phyloP scores from a whole-genome alignment of 148 eudicot genomes.

The Linanthus parryae region DNA sequence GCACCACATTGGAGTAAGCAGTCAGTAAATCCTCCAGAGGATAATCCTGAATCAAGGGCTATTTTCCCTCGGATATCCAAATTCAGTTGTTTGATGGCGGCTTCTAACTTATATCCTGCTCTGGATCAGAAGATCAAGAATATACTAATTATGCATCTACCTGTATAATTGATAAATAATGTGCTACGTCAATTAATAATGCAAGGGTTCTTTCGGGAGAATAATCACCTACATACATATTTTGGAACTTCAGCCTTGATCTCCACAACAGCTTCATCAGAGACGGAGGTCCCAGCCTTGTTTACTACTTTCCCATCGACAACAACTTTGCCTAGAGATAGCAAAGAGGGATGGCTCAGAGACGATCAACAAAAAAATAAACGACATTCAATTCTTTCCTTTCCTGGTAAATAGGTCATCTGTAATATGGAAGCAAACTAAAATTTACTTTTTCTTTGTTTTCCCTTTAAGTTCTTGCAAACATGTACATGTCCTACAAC shows the following conservation, averaged over 20 bases:
- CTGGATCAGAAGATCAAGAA: conserved; percentile 36
- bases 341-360: not conserved
- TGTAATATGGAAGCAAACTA: no score
- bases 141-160: not conserved
- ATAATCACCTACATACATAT: conserved; percentile 99
- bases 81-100: conserved; percentile 84
- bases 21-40: conserved; percentile 98
- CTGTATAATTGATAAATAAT: not conserved
- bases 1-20: conserved; percentile 97
- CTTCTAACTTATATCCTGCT: conserved; percentile 96
- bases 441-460: no score
- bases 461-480: no score
- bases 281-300: conserved; percentile 84
- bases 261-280: conserved; percentile 88
- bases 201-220: conserved; percentile 19
- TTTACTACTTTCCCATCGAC: conserved; percentile 80
- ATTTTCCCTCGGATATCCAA: conserved; percentile 82
- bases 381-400: no score
- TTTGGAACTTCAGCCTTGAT: conserved; percentile 92
- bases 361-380: no score
- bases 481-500: no score
- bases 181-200: not conserved
- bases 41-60: conserved; percentile 96
- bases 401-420: no score
- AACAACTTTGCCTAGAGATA: conserved; percentile 66